These are phyloP conservation scores for Gentiana dahurica DNA, from an alignment of 257 asterid species.

Conservation along the genomic window DNA sequence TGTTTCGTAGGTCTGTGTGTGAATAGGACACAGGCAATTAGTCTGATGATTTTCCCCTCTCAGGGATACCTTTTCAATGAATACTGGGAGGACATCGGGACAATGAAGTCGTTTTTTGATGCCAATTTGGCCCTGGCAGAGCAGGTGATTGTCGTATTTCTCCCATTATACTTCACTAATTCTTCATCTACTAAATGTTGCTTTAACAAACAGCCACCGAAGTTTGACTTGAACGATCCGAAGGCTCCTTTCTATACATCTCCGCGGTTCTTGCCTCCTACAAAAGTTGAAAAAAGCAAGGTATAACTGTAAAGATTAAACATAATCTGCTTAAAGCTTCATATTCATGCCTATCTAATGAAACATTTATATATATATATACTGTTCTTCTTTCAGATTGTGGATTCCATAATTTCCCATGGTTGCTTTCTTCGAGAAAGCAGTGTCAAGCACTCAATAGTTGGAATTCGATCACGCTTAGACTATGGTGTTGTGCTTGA, in stretches of 20 bases:
- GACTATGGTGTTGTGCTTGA: constrained; percentile 78
- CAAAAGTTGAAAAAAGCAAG: constrained; percentile 86
- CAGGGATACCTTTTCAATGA: constrained; percentile 82
- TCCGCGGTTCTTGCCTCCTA: constrained; percentile 84
- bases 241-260: constrained; percentile 87
- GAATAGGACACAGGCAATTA: no score
- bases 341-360: constrained; percentile 12
- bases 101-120: constrained; percentile 77
- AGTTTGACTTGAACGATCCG: constrained; percentile 72
- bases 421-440: constrained; percentile 89
- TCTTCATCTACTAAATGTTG: background rate
- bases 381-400: constrained; percentile 40
- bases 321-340: background rate
- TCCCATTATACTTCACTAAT: background rate
- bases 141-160: constrained; percentile 40
- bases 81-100: constrained; percentile 98
- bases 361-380: background rate
- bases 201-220: constrained; percentile 38
- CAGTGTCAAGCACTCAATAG: constrained; percentile 70
- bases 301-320: constrained; percentile 24
- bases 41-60: constrained; percentile 9
- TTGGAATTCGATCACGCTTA: constrained; percentile 77
- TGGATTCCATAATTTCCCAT: constrained; percentile 78
- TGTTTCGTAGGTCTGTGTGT: no score
- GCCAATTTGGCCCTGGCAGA: constrained; percentile 90